Base-by-base conservation (phyloP, 2,329 filamentous ascomycete genomes). In the Bipolaris cookei region DNA sequence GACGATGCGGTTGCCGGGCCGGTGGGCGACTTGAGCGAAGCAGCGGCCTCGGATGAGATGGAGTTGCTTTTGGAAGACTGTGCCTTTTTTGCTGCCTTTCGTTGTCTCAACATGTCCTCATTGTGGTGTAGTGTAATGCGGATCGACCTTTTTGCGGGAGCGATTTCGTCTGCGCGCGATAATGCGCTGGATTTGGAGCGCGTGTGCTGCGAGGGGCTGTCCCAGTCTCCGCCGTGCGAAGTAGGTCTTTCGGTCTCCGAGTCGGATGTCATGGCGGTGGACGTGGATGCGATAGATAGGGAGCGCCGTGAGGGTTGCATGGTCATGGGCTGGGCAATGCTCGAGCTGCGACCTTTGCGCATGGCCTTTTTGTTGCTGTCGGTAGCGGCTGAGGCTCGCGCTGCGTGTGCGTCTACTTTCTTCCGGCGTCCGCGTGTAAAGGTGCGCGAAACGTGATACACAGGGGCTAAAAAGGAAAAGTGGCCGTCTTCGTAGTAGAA, bases 11-110 rank as follows among this genome's bases (percentile, higher is more conserved):
- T 85, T 23, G 88, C 84, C 50, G 92, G 90, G 25, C 93, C 96
- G 3, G 92, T 96, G 3, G 95, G 95, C 13, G 95, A 98, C 76
- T 99, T 99, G 60, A 99, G 83, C 57, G 91, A 91, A 41, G 86
- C 81, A 6, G 92, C 78, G 46, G 75, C 74, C 54, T 80, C 77
- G 16, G 79, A 68, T 38, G 80, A 77, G 25, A 79, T 60, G 28
- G 66, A 62, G 53, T 66, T 66, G 47, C 53, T 60, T 54, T 68
- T 71, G 37, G 63, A 59, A 32, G 61, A 65, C 82, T 70, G 20
- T 82, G 81, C 75, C 86, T 89, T 67, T 83, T 84, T 70, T n/a
- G 88, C 85, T 16, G 88, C 85, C 74, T 92, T 93, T 56, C 90
- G 86, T 74, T 91, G 88, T 62, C 88, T 84, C 54, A 90, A 79